Conservation (phyloP, 2,329 filamentous ascomycete species). For the Cadophora sp. region DNA sequence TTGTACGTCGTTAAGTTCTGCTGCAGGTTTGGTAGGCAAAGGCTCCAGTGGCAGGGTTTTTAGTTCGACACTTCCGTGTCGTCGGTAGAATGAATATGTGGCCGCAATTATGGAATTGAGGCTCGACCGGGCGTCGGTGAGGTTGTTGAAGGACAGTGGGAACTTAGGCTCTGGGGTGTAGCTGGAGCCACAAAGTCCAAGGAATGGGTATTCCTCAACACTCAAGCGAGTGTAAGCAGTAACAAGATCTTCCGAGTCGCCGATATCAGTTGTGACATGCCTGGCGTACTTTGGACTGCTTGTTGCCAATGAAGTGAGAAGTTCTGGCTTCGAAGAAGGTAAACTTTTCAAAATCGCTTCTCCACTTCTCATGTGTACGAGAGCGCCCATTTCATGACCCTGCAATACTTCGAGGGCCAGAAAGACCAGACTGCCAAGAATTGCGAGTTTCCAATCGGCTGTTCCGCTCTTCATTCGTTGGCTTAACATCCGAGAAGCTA, state of each 20-base stretch:
- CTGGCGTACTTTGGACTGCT: not conserved
- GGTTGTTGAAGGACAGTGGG: not conserved
- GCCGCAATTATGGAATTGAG: constrained; percentile 20
- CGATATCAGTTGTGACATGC: not conserved
- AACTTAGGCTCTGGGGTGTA: not conserved
- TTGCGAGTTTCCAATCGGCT: constrained; percentile 19
- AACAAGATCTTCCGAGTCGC: constrained; percentile 16
- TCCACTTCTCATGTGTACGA: constrained; percentile 25
- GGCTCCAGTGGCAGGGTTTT: not conserved
- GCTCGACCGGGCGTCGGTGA: constrained; percentile 5
- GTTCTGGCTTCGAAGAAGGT: not conserved
- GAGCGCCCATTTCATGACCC: constrained; percentile 17
- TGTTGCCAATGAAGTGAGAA: not conserved
- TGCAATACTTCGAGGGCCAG: constrained; percentile 29
- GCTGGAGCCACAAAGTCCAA: constrained; percentile 19
- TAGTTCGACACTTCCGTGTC: constrained; percentile 9
- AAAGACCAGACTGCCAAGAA: constrained; percentile 28
- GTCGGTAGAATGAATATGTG: constrained; percentile 12
- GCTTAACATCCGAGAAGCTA: constrained; percentile 29
- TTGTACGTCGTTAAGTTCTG: not conserved
- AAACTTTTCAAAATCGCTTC: constrained; percentile 19
- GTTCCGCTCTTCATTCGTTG: constrained; percentile 6
- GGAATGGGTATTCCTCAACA: constrained; percentile 19
- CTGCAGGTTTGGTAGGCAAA: not conserved
- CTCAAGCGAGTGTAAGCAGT: constrained; percentile 24